phyloP scores from a whole-genome alignment of 2,329 filamentous ascomycete species.

The Sordariomycetes sp. region DNA sequence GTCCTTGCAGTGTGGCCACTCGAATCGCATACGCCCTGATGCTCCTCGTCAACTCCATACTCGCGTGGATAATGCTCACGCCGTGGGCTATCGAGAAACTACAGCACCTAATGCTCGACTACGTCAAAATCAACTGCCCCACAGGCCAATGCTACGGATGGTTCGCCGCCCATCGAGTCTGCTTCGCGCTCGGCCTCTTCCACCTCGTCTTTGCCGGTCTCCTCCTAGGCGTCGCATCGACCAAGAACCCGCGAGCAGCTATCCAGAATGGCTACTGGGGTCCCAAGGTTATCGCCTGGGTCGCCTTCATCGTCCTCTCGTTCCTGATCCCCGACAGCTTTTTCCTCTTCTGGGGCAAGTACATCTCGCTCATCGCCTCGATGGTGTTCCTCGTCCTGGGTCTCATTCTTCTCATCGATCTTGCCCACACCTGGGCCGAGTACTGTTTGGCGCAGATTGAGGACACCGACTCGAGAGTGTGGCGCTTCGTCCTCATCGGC shows the following conservation, averaged over 20 bases:
- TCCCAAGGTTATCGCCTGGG: conserved; percentile 85
- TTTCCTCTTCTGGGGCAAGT: conserved; percentile 94
- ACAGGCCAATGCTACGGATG: conserved; percentile 90
- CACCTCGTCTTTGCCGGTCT: conserved; percentile 79
- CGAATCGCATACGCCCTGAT: conserved; percentile 94
- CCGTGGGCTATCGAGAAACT: conserved; percentile 97
- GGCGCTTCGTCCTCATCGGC: conserved; percentile 80
- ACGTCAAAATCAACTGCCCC: conserved; percentile 88
- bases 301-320: conserved; percentile 75
- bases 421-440: conserved; percentile 95
- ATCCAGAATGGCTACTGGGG: conserved; percentile 99
- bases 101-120: conserved; percentile 83
- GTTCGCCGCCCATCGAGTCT: conserved; percentile 93
- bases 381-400: conserved; percentile 92
- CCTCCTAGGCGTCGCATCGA: conserved; percentile 76
- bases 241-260: conserved; percentile 75
- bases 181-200: conserved; percentile 92
- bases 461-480: conserved; percentile 70
- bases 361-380: conserved; percentile 76
- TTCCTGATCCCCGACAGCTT: conserved; percentile 94
- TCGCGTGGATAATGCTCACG: conserved; percentile 99
- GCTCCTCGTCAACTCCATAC: conserved; percentile 88
- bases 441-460: conserved; percentile 93
- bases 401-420: conserved; percentile 82
- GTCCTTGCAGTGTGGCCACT: conserved; percentile 70